phyloP scores from a whole-genome alignment of 768 basidiomycete species.

The Phylloporus arenicola region DNA sequence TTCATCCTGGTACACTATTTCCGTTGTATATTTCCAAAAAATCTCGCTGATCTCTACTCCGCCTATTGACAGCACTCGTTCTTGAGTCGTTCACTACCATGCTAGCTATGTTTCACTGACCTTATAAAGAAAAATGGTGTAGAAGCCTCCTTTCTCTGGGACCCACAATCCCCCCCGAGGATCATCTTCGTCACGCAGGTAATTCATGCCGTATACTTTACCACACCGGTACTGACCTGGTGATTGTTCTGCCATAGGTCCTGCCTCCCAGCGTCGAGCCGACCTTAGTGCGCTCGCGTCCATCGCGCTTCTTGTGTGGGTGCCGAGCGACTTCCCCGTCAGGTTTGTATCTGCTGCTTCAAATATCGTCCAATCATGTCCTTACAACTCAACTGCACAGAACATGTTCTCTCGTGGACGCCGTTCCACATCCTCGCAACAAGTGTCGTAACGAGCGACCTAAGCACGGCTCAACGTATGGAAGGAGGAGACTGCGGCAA shows the following conservation, averaged over 20 bases:
- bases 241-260: conserved; percentile 17
- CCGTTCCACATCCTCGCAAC: conserved; percentile 60
- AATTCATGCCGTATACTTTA: conserved; percentile 19
- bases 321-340: conserved; percentile 51
- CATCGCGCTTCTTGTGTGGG: conserved; percentile 71
- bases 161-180: conserved; percentile 30
- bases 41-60: conserved; percentile 18
- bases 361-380: no score
- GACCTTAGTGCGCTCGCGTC: conserved; percentile 53
- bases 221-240: conserved; percentile 8
- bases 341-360: conserved; percentile 33
- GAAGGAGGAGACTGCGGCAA: conserved; percentile 39
- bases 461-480: conserved; percentile 65
- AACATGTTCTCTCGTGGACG: conserved; percentile 41
- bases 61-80: conserved; percentile 27
- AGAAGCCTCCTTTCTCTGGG: conserved; percentile 21
- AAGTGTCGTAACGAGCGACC: conserved; percentile 71
- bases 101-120: conserved; percentile 12
- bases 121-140: conserved; percentile 29
- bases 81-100: conserved; percentile 14
- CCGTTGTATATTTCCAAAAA: conserved; percentile 20
- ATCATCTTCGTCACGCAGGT: conserved; percentile 29
- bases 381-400: conserved; percentile 15
- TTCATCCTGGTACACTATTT: conserved; percentile 19
- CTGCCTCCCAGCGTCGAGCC: conserved; percentile 41